Conservation (phyloP, 495 filamentous ascomycete species). For the Tuber brumale region DNA sequence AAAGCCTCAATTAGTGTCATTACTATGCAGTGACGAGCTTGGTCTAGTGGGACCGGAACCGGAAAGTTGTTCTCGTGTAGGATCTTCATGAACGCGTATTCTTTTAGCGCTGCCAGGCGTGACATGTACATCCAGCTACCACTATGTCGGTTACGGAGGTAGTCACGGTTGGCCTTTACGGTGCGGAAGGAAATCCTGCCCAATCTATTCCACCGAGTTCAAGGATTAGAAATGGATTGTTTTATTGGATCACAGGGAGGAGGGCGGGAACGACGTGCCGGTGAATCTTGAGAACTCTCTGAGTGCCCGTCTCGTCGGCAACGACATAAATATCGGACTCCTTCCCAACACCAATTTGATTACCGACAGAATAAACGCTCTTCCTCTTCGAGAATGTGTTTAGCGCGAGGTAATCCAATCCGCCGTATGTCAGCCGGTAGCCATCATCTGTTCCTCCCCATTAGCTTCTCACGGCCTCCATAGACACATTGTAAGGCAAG, state of each 20-base stretch:
- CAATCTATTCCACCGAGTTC: conserved; percentile 44
- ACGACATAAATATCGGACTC: conserved; percentile 95
- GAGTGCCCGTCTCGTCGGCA: conserved; percentile 55
- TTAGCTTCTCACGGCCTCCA: conserved; percentile 12
- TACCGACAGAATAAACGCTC: conserved; percentile 81
- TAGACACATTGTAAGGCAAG: not conserved
- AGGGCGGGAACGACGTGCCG: not conserved
- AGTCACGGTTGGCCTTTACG: conserved; percentile 92
- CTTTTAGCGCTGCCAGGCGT: conserved; percentile 81
- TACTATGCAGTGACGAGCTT: conserved; percentile 88
- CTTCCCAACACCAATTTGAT: conserved; percentile 93
- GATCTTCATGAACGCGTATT: conserved; percentile 80
- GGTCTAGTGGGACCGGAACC: conserved; percentile 77
- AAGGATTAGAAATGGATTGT: not conserved
- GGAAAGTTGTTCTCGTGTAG: conserved; percentile 75
- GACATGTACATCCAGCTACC: conserved; percentile 98
- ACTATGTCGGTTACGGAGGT: conserved; percentile 70
- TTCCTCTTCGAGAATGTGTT: conserved; percentile 74
- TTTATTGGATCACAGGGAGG: not conserved
- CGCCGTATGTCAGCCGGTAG: conserved; percentile 93
- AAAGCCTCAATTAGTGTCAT: conserved; percentile 88
- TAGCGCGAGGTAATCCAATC: conserved; percentile 90
- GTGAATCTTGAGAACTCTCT: conserved; percentile 39
- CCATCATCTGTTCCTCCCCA: conserved; percentile 63
- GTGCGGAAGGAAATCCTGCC: conserved; percentile 95